These are phyloP conservation scores for Theileria orientalis DNA, from an alignment of 169 alveolate species.

Conservation along the genomic window DNA sequence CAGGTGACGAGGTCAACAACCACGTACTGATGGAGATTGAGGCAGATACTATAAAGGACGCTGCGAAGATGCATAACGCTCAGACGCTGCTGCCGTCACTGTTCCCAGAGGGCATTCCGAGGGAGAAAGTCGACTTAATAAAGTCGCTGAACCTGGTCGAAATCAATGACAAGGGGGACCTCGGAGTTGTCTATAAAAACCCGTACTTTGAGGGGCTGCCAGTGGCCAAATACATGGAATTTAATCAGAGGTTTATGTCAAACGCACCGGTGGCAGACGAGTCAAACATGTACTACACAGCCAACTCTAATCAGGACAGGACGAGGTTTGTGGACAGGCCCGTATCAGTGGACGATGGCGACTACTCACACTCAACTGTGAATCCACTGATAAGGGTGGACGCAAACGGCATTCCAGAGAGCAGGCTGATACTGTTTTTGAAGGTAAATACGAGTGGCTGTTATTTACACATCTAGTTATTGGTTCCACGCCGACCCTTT, in stretches of 20 bases:
- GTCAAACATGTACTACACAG: conserved; percentile 10
- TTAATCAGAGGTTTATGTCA: conserved; percentile 33
- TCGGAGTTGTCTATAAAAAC: conserved; percentile 30
- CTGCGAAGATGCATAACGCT: conserved; percentile 36
- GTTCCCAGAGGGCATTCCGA: conserved; percentile 58
- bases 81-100: conserved; percentile 24
- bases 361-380: neutral
- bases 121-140: conserved; percentile 42
- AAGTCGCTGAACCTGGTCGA: conserved; percentile 35
- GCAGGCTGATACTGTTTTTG: conserved; percentile 22
- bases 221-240: conserved; percentile 45
- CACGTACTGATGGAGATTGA: conserved; percentile 56
- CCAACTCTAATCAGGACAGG: conserved; percentile 10
- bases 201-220: conserved; percentile 63
- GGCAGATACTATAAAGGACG: conserved; percentile 10
- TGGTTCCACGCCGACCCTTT: too few species aligned
- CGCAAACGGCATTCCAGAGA: conserved; percentile 43
- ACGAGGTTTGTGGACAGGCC: neutral
- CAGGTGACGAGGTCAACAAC: conserved; percentile 5
- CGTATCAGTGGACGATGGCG: neutral
- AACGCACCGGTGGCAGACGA: neutral
- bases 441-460: conserved; percentile 9
- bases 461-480: too few species aligned
- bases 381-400: conserved; percentile 11
- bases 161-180: conserved; percentile 24